Base-by-base conservation (phyloP, 192 early-diverging fungal genomes). In the Linderina pennispora region DNA sequence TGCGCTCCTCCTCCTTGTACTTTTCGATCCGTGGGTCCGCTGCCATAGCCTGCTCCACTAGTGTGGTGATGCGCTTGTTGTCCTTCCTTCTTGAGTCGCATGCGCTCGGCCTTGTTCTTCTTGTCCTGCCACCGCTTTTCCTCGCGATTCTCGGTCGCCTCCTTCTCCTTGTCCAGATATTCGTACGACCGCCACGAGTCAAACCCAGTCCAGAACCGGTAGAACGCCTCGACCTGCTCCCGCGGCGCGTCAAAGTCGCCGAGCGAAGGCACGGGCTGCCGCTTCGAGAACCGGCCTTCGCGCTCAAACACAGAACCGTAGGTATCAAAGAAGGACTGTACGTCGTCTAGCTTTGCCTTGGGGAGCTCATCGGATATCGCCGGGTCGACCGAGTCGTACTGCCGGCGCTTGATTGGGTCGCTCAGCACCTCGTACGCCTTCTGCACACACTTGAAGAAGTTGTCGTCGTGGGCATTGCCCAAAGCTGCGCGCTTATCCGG, bases 131-230 rank as follows among this genome's bases (percentile, higher is more conserved):
- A 84, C 21, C 88, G 61, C 68, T 82, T 85, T 43, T 90, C 88
- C 44, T 92, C 89, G 35, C 88, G 79, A 50, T 74, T 86, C 45
- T 87, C 86, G 3, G 64, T 60, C 9, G 61, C 59, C 21, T 88
- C 86, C 21, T 78, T 77, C 37, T 90, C 89, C 48, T 89, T 87
- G 50, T 92, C 88, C 36, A 85, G 51, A 31, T 77, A 82, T 60
- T 92, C 89, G 61, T 87, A 92, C 10, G 79, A 69, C 38, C 89
- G 59, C 87, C 88, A 90, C 16, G 85, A 88, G 35, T 92, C 86
- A 61, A 92, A 86, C 24, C 15, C 13, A 34, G 43, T 16, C 88
- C 88, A 90, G 45, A 80, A 84, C 14, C 74, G 65, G 73, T 90
- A 90, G 58, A 90, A 90, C 8, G 45, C 66, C 39, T 87, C 83